Evolutionary conservation across 2,329 filamentous ascomycete genomes (phyloP), one percentile per base, ranked within the genome.

Genomic region (Balansia obtecta): DNA sequence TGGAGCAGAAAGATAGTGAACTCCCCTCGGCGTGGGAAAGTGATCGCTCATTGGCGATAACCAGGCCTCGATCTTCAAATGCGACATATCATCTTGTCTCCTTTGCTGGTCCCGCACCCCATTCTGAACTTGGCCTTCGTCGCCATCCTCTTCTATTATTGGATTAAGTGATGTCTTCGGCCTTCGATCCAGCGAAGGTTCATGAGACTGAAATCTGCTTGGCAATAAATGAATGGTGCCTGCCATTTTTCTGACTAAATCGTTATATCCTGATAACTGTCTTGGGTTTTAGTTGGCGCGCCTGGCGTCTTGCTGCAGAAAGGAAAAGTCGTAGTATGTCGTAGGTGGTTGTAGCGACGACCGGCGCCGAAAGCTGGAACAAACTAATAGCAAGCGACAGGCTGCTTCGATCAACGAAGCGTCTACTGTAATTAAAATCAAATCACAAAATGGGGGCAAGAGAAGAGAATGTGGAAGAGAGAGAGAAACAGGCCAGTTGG

Each of bases 1-100:
- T 45, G 80, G 78, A 46, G 79, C 80, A 39, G 80, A 71, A 61
- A 84, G 74, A 61, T 81, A 82, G 64, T 84, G 73, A 57, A 77
- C 69, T 52, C 82, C 83, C 59, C 80, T 74, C n/a, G 84, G 83
- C 9, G 83, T 86, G 41, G 83, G 85, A 61, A 88, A 88, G 63
- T 87, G 75, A 58, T 79, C 77, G 63, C 74, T 79, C 64, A 73
- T 66, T 42, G 78, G 78, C 42, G 76, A 78, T 42, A 80, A 63
- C 78, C 77, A 81, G 54, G 76, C 72, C 55, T 76, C 70, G 55
- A 79, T 74, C 61, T 74, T 77, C 52, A 78, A 67, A 53, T 71
- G 67, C 40, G 72, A 68, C 41, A 58, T 52, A 49, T 65, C 62
- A 33, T 53, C 57, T 33, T 62, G 61, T 46, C 59, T 60, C 48